phyloP scores from a whole-genome alignment of 2,329 filamentous ascomycete species.

The Graphilbum ipis-grandicollis region DNA sequence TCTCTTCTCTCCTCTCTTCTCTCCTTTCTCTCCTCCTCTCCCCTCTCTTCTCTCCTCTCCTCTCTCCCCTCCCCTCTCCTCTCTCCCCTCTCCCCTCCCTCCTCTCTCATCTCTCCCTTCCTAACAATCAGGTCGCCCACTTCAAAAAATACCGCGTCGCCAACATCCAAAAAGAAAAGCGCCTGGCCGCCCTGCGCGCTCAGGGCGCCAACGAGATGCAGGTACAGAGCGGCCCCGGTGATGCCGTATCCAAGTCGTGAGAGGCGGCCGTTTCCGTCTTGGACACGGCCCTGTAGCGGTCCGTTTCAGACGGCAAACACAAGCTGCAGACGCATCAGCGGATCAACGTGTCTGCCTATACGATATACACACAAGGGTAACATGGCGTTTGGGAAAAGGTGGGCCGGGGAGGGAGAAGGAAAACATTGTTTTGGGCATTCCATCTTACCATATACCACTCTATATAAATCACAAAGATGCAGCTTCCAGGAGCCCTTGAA shows the following conservation, averaged over 20 bases:
- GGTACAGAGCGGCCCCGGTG: slow-evolving; percentile 10
- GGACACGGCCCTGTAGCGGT: no score
- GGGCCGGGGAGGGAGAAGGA: no score
- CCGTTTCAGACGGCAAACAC: no score
- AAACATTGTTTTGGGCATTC: no score
- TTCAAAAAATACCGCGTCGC: slow-evolving; percentile 95
- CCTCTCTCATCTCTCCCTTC: background rate
- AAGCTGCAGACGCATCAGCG: no score
- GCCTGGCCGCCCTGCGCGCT: slow-evolving; percentile 55
- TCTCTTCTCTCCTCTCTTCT: background rate
- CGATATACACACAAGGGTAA: no score
- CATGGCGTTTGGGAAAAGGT: no score
- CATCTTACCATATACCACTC: no score
- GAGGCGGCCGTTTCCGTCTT: no score
- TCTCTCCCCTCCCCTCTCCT: background rate
- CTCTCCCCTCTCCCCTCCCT: background rate
- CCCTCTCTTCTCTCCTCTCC: background rate
- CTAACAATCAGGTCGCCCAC: slow-evolving; percentile 60
- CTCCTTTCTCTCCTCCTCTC: slow-evolving; percentile 10
- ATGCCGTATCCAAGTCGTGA: slow-evolving; percentile 3
- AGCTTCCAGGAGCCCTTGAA: no score
- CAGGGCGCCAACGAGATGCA: slow-evolving; percentile 51
- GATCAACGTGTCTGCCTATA: no score
- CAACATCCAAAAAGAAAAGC: slow-evolving; percentile 70
- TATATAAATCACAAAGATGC: no score